Base-by-base conservation (phyloP, 352 stramenopile species). In the Phytophthora rubi region DNA sequence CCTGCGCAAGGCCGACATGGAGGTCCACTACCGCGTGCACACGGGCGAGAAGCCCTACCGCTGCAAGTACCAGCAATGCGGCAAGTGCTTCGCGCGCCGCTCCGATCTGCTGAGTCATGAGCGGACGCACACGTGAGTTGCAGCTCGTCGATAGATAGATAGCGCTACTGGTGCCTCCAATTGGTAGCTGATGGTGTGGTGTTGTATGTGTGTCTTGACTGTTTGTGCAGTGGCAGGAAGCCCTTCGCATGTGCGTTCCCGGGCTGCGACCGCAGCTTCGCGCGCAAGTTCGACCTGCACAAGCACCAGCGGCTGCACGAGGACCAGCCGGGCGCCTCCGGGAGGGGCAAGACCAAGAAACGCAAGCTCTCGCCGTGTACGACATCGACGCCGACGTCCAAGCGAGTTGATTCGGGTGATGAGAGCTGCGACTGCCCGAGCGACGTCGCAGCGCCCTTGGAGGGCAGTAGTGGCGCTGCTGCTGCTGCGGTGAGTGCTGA, bases 61-160 rank as follows among this genome's bases (percentile, higher is more conserved):
- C 13, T 93, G 86, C 70, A 81, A 80, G 49, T 81, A 83, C 45
- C 48, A 75, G 13, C 60, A 77, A 7, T 93, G 86, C 52, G 76
- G 67, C 61, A 91, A 90, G 53, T 73, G 71, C 33, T 93, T 93
- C 26, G 86, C 84, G 7, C 81, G 86, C 42, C 82, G 88, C 12
- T 93, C 85, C 16, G 86, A 94, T 54, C 68, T 94, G 49, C 74
- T 89, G 47, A 91, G 80, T 57, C 86, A 94, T 58, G 85, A 94
- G 71, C 83, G 86, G 18, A 94, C 81, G 4, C 86, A 94, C 62
- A 77, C 70, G 82, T 51, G 44, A 51, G 44, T 51, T 51, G 16
- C 13, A 26, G 13, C 35, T 30, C 26, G 23, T 42, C 3, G 35
- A 42, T 44, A 16, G 35, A 6, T 90, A 53, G 39, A 78, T 69